Evolutionary conservation across 208 protist species (phyloP).

Genomic region (Trypanosoma boissoni): DNA sequence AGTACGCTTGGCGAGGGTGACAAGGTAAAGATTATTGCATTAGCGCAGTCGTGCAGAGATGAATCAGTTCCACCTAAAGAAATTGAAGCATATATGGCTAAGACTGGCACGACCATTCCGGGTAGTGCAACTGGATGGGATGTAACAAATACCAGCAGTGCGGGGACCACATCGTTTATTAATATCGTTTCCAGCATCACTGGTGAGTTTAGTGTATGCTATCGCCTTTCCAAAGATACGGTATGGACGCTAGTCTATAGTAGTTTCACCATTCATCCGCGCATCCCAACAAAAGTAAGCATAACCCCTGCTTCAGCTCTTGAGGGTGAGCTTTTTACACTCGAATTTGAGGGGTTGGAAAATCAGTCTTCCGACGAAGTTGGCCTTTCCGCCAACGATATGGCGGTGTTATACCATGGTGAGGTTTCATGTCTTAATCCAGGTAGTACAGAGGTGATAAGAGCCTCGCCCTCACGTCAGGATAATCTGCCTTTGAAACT

Average conservation of each 20-base stretch:
- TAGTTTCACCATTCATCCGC: slow-evolving; percentile 54
- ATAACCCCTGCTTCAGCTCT: slow-evolving; percentile 47
- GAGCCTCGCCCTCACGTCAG: slow-evolving; percentile 47
- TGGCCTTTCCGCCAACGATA: slow-evolving; percentile 42
- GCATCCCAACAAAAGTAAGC: slow-evolving; percentile 48
- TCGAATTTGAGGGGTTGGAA: slow-evolving; percentile 49
- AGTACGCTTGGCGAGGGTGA: slow-evolving; percentile 48
- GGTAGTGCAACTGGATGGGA: slow-evolving; percentile 45
- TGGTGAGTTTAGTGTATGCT: slow-evolving; percentile 82
- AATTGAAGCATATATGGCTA: slow-evolving; percentile 43
- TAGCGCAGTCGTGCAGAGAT: slow-evolving; percentile 59
- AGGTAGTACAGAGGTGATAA: slow-evolving; percentile 25
- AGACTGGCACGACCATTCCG: neutral
- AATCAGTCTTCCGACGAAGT: slow-evolving; percentile 1
- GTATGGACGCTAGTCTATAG: slow-evolving; percentile 90
- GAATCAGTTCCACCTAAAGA: slow-evolving; percentile 45
- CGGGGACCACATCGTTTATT: slow-evolving; percentile 40
- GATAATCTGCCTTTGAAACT: slow-evolving; percentile 45
- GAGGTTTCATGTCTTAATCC: slow-evolving; percentile 49
- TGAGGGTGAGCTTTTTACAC: slow-evolving; percentile 84
- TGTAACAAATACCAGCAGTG: slow-evolving; percentile 37
- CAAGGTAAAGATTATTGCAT: slow-evolving; percentile 70
- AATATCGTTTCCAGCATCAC: slow-evolving; percentile 53
- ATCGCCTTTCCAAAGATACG: slow-evolving; percentile 65
- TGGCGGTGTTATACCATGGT: slow-evolving; percentile 62